phyloP scores from a whole-genome alignment of 2,329 filamentous ascomycete genomes.

The Colletotrichum sp. region DNA sequence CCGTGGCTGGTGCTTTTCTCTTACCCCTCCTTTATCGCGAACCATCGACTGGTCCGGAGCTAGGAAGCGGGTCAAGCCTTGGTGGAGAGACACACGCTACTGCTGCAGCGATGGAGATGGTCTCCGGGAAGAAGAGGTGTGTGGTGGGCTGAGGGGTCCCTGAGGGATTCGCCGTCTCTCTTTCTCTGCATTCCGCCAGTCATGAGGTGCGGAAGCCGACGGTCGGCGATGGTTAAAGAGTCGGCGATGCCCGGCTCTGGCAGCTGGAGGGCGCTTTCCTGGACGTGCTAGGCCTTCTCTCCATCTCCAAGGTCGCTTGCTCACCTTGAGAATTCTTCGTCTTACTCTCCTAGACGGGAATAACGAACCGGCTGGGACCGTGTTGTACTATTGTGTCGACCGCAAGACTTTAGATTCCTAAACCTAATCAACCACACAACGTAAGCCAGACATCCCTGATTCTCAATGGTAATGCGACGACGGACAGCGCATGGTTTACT shows the following conservation, averaged over 20 bases:
- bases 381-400: background rate
- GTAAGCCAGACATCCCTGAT: background rate
- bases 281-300: background rate
- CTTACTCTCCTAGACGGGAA: background rate
- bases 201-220: background rate
- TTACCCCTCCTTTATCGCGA: slow-evolving; percentile 20
- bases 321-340: background rate
- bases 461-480: background rate
- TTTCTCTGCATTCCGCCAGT: background rate
- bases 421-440: background rate
- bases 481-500: background rate
- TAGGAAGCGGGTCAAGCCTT: slow-evolving; percentile 1
- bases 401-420: background rate
- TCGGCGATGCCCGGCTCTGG: background rate
- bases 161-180: background rate
- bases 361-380: background rate
- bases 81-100: background rate
- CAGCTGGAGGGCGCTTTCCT: too few relatives aligned
- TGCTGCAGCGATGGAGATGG: background rate
- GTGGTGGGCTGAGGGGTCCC: background rate
- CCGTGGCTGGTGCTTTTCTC: background rate
- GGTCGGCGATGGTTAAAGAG: slow-evolving; percentile 1
- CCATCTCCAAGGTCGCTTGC: background rate
- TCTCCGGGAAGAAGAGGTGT: background rate
- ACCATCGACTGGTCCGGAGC: slow-evolving; percentile 6